Evolutionary conservation across 2,329 filamentous ascomycete genomes (phyloP).

Genomic region (Cladosporium austrohemisphaericum): DNA sequence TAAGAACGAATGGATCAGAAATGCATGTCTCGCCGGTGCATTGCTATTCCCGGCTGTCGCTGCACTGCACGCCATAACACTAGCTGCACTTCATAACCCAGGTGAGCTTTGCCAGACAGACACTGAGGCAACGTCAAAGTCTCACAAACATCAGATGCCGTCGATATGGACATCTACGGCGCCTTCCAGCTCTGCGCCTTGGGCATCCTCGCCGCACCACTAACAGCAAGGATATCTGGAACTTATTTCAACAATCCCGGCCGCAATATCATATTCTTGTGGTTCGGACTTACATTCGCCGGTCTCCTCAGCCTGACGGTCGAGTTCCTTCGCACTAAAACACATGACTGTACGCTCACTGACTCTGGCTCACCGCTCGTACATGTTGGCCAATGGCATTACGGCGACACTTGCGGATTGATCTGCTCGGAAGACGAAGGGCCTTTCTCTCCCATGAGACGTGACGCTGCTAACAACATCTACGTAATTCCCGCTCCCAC

Average conservation of each 20-base stretch:
- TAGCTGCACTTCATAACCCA: slow-evolving; percentile 57
- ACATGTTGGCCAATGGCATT: slow-evolving; percentile 43
- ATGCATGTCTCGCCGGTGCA: slow-evolving; percentile 61
- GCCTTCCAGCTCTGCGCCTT: slow-evolving; percentile 66
- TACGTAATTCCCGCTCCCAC: slow-evolving; percentile 59
- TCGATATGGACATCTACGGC: slow-evolving; percentile 66
- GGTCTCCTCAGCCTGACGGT: slow-evolving; percentile 59
- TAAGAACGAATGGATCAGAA: slow-evolving; percentile 58
- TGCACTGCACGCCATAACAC: slow-evolving; percentile 60
- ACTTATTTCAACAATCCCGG: slow-evolving; percentile 64
- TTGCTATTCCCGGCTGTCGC: slow-evolving; percentile 62
- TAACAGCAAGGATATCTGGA: slow-evolving; percentile 57
- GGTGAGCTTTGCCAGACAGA: slow-evolving; percentile 40
- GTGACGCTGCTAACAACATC: slow-evolving; percentile 56
- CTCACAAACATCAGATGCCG: slow-evolving; percentile 46
- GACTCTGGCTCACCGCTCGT: slow-evolving; percentile 38
- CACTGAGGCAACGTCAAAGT: not conserved
- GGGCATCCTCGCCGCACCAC: slow-evolving; percentile 60
- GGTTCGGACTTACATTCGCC: slow-evolving; percentile 42
- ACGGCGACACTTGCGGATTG: slow-evolving; percentile 46
- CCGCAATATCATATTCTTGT: slow-evolving; percentile 63
- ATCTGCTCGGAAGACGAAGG: slow-evolving; percentile 45
- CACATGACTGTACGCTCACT: slow-evolving; percentile 43
- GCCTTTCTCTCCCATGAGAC: slow-evolving; percentile 54
- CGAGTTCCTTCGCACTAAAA: slow-evolving; percentile 58